Evolutionary conservation across 306 rosid genomes (phyloP).

Genomic region (Oemleria cerasiformis): DNA sequence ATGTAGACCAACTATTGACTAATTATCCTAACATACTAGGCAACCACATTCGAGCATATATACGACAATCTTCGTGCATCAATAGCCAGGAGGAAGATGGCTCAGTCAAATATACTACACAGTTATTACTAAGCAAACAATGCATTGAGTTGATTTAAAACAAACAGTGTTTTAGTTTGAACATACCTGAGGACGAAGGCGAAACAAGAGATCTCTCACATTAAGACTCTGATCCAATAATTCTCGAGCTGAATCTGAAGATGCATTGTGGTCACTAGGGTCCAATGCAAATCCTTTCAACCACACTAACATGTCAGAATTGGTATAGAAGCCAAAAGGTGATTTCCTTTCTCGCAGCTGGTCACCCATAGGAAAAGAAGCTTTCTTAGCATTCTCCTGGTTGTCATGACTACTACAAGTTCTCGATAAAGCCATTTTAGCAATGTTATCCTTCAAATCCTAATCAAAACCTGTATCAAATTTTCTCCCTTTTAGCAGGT

Average conservation of each 20-base stretch:
- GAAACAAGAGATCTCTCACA: neutral
- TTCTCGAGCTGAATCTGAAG: neutral
- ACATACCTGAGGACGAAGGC: slow-evolving; percentile 26
- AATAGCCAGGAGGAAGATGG: neutral
- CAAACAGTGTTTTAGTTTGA: neutral
- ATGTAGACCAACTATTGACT: neutral
- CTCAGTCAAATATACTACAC: neutral
- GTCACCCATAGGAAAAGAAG: slow-evolving; percentile 1
- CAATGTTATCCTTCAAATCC: neutral
- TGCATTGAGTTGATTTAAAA: neutral
- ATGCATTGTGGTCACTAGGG: slow-evolving; percentile 5
- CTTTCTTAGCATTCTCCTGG: neutral
- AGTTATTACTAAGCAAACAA: neutral
- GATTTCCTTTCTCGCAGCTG: neutral
- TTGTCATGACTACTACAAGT: neutral
- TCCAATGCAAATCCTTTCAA: slow-evolving; percentile 22
- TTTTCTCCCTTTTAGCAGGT: neutral
- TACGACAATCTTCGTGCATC: too few species aligned
- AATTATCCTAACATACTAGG: neutral
- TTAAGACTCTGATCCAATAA: slow-evolving; percentile 8
- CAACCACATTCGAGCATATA: too few species aligned
- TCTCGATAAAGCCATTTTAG: neutral
- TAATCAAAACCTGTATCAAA: slow-evolving; percentile 3
- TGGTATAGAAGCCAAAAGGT: neutral
- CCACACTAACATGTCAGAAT: slow-evolving; percentile 18